Percentiles rank a stretch among this genome's conserved stretches.
phyloP scores from a whole-genome alignment of 345 rosid species.

The Raphanus sativus region DNA sequence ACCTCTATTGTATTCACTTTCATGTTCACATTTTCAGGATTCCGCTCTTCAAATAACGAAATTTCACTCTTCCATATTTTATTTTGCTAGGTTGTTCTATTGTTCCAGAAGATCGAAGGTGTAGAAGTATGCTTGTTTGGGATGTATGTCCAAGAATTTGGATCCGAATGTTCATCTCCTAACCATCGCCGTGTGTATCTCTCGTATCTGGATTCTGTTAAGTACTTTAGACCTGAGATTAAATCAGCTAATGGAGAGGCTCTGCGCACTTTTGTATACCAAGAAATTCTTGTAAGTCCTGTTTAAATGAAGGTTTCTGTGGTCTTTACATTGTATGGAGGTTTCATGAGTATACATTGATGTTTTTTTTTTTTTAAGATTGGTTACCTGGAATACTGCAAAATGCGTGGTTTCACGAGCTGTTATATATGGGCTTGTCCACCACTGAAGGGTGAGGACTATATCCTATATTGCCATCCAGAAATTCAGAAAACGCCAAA shows the following conservation, averaged over 20 bases:
- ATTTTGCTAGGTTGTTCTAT: constrained; percentile 71
- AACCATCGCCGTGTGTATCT: constrained; percentile 98
- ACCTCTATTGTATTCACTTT: constrained; percentile 1
- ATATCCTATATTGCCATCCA: background rate
- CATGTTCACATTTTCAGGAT: background rate
- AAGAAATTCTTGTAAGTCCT: background rate
- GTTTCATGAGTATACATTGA: constrained; percentile 9
- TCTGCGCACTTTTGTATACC: constrained; percentile 89
- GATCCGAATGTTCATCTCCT: constrained; percentile 81
- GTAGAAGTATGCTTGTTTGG: constrained; percentile 98
- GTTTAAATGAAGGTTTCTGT: background rate
- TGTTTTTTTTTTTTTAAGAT: constrained; percentile 59
- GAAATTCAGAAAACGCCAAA: background rate
- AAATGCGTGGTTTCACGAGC: constrained; percentile 39
- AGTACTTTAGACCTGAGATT: constrained; percentile 95
- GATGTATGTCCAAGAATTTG: constrained; percentile 99
- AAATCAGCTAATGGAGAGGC: constrained; percentile 92
- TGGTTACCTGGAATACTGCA: constrained; percentile 97
- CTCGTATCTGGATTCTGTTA: constrained; percentile 95
- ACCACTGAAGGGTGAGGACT: constrained; percentile 2
- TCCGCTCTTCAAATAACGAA: background rate
- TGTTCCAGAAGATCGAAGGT: constrained; percentile 99
- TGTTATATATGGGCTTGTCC: background rate
- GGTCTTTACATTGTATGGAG: background rate
- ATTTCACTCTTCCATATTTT: constrained; percentile 10